phyloP scores from a whole-genome alignment of 768 basidiomycete genomes.

The Lentinula edodes region DNA sequence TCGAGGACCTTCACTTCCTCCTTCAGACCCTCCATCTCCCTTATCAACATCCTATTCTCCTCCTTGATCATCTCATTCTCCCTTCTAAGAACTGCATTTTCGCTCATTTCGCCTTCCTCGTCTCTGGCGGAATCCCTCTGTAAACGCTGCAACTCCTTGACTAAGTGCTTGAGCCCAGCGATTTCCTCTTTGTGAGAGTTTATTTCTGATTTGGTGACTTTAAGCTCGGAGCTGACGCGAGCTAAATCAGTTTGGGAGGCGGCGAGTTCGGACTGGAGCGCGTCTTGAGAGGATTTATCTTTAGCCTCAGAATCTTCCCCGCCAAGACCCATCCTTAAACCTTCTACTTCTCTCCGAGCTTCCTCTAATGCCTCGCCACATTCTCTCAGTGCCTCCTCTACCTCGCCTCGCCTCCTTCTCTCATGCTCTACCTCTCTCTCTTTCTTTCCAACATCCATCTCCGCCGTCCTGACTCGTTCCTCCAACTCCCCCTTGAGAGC shows the following conservation, averaged over 20 bases:
- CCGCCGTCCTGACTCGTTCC: conserved; percentile 67
- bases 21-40: conserved; percentile 68
- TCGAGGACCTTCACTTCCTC: conserved; percentile 79
- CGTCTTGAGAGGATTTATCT: conserved; percentile 9
- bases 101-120: neutral
- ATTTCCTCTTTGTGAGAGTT: conserved; percentile 52
- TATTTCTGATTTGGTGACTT: neutral
- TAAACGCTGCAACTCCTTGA: conserved; percentile 66
- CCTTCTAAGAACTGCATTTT: conserved; percentile 37
- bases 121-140: conserved; percentile 3
- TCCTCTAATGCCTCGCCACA: conserved; percentile 84
- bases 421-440: conserved; percentile 62
- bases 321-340: conserved; percentile 62
- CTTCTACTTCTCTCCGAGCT: conserved; percentile 86
- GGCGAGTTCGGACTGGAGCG: conserved; percentile 8
- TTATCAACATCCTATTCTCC: conserved; percentile 65
- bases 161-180: conserved; percentile 85
- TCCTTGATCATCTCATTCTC: conserved; percentile 67
- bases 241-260: conserved; percentile 15
- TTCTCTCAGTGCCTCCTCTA: conserved; percentile 87
- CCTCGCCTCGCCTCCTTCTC: conserved; percentile 69
- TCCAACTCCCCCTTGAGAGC: conserved; percentile 68
- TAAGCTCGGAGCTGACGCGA: conserved; percentile 36
- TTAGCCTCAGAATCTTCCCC: conserved; percentile 19
- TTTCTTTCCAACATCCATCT: conserved; percentile 63